Base-by-base conservation (phyloP, 345 rosid species). In the Pelargonium nanum region DNA sequence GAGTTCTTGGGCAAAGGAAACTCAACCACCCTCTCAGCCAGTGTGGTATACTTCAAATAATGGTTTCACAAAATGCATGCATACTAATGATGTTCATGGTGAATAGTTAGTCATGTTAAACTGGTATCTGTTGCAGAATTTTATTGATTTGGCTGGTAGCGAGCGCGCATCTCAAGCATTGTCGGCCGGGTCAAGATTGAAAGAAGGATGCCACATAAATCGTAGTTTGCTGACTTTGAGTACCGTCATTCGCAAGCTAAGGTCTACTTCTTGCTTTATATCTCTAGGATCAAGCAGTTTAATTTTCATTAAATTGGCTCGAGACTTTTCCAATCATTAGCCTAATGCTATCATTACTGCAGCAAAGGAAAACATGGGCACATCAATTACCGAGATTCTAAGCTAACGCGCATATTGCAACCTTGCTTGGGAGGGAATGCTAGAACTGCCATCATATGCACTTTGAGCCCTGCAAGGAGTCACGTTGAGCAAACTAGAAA, bases 401-500 rank as follows among this genome's bases (percentile, higher is more conserved):
- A 92, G 79, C 78, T 89, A 76, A 92, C 98, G 19, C 85, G 97
- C 52, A 74, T 92, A 62, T 79, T 92, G 71, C 98, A 92, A 78
- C 96, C 98, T 30, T 90, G 95, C 62, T 75, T 92, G 72, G 97
- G 98, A 50, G 98, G 98, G 48, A 92, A 92, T 81, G 95, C 98
- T 52, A 85, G 95, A 79, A 92, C 95, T 53, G 98, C 95, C 69
- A 85, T 92, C 58, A 80, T 92, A 28, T 92, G 98, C 81, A 92
- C 97, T 60, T 73, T 92, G 77, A 92, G 98, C 72, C 98, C 98
- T 65, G 97, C 98, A 19, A 80, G 95, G 26, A 80, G 93, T 74
- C 97, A 92, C 71, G 98, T 89, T 59, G 98, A 92, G 80, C 98
- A 92, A 80, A 85, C 99, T 22, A 82, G 99, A 78, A 93, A 89